phyloP scores from a whole-genome alignment of 163 green algal species.

The Chlorella variabilis region DNA sequence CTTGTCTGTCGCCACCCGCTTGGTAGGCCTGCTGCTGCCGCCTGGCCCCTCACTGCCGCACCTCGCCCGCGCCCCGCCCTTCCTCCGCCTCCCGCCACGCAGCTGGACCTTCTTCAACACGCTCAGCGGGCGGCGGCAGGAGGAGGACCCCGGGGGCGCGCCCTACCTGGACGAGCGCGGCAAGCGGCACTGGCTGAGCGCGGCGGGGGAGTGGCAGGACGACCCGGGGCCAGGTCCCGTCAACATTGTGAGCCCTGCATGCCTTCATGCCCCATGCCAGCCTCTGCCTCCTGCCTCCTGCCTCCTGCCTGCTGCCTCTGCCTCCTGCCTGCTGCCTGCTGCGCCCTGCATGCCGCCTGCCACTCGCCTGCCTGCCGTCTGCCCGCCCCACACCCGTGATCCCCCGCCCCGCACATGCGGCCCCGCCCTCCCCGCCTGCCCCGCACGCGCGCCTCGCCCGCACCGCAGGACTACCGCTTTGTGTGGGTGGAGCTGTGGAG shows the following conservation, averaged over 20 bases:
- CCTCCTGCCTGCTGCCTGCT: background rate
- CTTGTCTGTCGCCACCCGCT: no score
- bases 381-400: no score
- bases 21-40: no score
- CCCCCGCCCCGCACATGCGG: no score
- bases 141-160: conserved; percentile 53
- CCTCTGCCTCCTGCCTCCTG: no score
- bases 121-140: conserved; percentile 27
- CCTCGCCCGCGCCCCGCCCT: background rate
- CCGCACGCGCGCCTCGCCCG: no score
- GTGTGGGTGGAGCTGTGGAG: conserved; percentile 51
- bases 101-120: conserved; percentile 9
- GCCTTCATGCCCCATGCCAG: no score
- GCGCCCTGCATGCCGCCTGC: no score
- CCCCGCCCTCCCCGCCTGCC: no score
- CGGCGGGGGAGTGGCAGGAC: conserved; percentile 25
- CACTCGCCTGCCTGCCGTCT: no score
- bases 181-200: conserved; percentile 41
- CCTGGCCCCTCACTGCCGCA: background rate
- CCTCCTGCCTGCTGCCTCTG: no score
- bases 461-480: conserved; percentile 40
- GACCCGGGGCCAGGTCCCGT: conserved; percentile 19
- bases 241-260: background rate
- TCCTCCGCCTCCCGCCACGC: background rate
- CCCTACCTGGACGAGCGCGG: conserved; percentile 47